Percentiles rank a stretch among this genome's conserved stretches.
Evolutionary conservation across 176 grass and related monocot species (phyloP).

Genomic region (Cenchrus purpureus): DNA sequence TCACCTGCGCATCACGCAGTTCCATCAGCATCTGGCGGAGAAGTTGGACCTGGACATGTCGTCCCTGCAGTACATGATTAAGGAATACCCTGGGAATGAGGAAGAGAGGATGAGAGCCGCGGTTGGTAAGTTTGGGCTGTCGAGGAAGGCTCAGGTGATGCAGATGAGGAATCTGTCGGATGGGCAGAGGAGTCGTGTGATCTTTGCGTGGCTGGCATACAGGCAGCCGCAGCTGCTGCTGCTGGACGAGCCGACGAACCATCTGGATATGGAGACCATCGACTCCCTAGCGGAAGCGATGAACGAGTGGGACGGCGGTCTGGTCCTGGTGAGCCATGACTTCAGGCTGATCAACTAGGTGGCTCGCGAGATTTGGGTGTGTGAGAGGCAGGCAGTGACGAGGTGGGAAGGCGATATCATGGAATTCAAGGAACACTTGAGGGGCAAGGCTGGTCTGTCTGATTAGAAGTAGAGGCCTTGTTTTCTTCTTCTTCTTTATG

Average conservation of each 20-base stretch:
- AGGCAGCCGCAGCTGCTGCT: conserved; percentile 81
- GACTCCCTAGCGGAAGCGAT: conserved; percentile 89
- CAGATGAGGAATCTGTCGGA: conserved; percentile 92
- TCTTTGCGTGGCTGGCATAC: conserved; percentile 94
- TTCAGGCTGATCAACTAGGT: conserved; percentile 99
- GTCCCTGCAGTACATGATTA: conserved; percentile 91
- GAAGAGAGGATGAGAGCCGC: conserved; percentile 91
- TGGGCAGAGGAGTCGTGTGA: conserved; percentile 81
- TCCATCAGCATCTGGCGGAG: conserved; percentile 88
- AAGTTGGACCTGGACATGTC: conserved; percentile 88
- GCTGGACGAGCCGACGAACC: conserved; percentile 90
- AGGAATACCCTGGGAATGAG: conserved; percentile 88
- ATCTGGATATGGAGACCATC: conserved; percentile 96
- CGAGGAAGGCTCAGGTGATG: conserved; percentile 97
- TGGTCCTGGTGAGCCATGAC: conserved; percentile 96
- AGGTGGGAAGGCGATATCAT: conserved; percentile 96
- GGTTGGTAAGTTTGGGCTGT: conserved; percentile 84
- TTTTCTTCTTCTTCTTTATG: too few relatives aligned
- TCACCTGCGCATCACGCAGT: conserved; percentile 89
- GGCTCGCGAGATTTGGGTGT: conserved; percentile 97
- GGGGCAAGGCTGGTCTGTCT: conserved; percentile 72
- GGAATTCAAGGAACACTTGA: conserved; percentile 87
- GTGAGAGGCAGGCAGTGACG: conserved; percentile 82
- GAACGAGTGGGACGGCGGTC: conserved; percentile 90
- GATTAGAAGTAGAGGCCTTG: not conserved